Base-by-base conservation (phyloP, 495 filamentous ascomycete species). In the Penicillium cataractarum region DNA sequence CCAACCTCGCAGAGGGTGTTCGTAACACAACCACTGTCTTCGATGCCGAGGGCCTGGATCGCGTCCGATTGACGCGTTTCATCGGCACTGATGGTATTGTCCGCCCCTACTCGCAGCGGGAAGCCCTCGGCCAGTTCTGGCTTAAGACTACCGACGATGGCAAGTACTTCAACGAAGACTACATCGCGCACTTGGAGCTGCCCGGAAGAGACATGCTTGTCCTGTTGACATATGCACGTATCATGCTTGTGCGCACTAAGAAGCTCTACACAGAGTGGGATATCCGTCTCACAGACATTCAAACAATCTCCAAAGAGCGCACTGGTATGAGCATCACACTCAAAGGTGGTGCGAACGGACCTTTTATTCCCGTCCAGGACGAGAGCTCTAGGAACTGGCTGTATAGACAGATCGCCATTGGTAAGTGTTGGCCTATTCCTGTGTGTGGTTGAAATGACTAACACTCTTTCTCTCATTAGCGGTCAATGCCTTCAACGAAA, bases 21-120 rank as follows among this genome's bases (percentile, higher is more conserved):
- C 92, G 94, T 67, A 99, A 99, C 77, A 99, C 95, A 8, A 99
- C 95, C 7, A 99, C 96, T 0, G 94, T 99, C 37, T 99, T 99
- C 72, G 95, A 99, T 68, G 88, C 89, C 37, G 89, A 96, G 52
- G 95, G 95, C 42, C 87, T 99, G 6, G 95, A 99, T 65, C 91
- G 96, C 57, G 93, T 98, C 19, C 90, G 95, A 32, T 82, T 97
- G 26, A 90, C 95, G 6, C 89, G 95, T 44, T 96, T 96, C 78
- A 91, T 99, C 60, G 91, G 91, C 21, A 84, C 87, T 39, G 95
- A 98, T 71, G 95, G 93, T 35, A 90, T 98, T 60, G 93, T 99
- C 21, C 89, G 95, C 6, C 96, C 95, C 6, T 99, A 97, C 81
- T 92, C 87, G 15, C 93, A 98, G 74, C 91, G 95, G 17, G 95